A percentile compares a stretch with the other conserved stretches of the same genome.
Conservation (phyloP, 164 flowering plant genomes). For the Paratinospora sagittata region DNA sequence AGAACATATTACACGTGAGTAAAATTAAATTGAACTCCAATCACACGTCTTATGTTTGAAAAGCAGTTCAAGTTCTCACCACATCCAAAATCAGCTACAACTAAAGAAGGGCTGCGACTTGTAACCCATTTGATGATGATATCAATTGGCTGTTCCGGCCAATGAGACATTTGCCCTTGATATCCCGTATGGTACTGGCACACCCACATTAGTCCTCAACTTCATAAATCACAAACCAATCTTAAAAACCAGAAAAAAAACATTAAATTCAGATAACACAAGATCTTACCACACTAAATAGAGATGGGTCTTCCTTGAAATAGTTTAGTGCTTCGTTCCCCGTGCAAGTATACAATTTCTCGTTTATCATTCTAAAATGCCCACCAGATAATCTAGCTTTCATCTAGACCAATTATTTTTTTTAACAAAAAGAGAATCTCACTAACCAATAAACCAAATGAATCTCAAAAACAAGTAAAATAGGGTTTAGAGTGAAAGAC, state of each 20-base stretch:
- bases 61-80: slow-evolving; percentile 39
- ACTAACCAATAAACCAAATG: background rate
- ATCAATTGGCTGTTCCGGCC: slow-evolving; percentile 92
- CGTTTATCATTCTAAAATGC: slow-evolving; percentile 90
- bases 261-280: background rate
- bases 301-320: slow-evolving; percentile 65
- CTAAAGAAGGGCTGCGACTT: slow-evolving; percentile 48
- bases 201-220: slow-evolving; percentile 1
- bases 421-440: background rate
- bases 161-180: slow-evolving; percentile 91
- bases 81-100: slow-evolving; percentile 95
- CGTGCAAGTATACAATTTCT: slow-evolving; percentile 94
- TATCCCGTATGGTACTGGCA: slow-evolving; percentile 91
- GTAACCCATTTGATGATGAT: slow-evolving; percentile 74
- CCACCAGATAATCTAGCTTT: slow-evolving; percentile 76
- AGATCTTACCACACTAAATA: slow-evolving; percentile 63
- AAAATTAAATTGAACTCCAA: background rate
- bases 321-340: slow-evolving; percentile 74
- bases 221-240: background rate
- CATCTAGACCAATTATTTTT: slow-evolving; percentile 68
- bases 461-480: background rate
- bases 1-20: background rate
- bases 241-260: background rate
- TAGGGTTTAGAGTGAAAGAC: slow-evolving; percentile 8
- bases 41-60: no score